phyloP scores from a whole-genome alignment of 768 basidiomycete genomes.

The Mycena latifolia region DNA sequence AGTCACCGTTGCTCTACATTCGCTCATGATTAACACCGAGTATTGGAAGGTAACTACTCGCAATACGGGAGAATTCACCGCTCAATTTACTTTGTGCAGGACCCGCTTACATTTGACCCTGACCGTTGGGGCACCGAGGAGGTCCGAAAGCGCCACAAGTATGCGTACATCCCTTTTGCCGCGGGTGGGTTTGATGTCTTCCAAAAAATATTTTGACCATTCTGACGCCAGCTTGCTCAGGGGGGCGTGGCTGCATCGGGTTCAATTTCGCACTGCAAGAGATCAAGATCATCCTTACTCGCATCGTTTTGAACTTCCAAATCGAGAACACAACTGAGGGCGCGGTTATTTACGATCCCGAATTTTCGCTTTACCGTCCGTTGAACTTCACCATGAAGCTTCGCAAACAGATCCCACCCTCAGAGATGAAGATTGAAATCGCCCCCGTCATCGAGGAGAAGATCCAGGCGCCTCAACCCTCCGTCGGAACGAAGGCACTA shows the following conservation, averaged over 20 bases:
- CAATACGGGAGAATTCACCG: background rate
- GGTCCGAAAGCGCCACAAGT: slow-evolving; percentile 27
- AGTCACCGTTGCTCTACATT: slow-evolving; percentile 23
- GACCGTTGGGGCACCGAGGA: slow-evolving; percentile 32
- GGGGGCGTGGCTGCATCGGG: slow-evolving; percentile 32
- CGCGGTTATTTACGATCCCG: slow-evolving; percentile 34
- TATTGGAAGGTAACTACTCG: slow-evolving; percentile 15
- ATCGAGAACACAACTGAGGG: slow-evolving; percentile 32
- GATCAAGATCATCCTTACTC: background rate
- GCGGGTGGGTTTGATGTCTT: background rate
- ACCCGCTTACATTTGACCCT: slow-evolving; percentile 32
- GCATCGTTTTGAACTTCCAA: slow-evolving; percentile 16
- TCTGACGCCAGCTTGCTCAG: background rate
- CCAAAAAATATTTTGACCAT: background rate
- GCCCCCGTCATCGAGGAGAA: background rate
- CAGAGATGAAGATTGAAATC: background rate
- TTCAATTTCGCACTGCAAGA: too few relatives aligned
- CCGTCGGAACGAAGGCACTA: too few relatives aligned
- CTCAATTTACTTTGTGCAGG: background rate
- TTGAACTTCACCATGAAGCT: slow-evolving; percentile 32
- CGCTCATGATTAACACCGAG: slow-evolving; percentile 22
- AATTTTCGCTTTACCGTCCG: slow-evolving; percentile 28
- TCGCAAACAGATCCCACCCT: slow-evolving; percentile 24
- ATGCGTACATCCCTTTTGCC: slow-evolving; percentile 33
- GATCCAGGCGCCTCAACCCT: slow-evolving; percentile 20